Base-by-base conservation (phyloP, 306 rosid genomes). In the Hylodesmum podocarpum region DNA sequence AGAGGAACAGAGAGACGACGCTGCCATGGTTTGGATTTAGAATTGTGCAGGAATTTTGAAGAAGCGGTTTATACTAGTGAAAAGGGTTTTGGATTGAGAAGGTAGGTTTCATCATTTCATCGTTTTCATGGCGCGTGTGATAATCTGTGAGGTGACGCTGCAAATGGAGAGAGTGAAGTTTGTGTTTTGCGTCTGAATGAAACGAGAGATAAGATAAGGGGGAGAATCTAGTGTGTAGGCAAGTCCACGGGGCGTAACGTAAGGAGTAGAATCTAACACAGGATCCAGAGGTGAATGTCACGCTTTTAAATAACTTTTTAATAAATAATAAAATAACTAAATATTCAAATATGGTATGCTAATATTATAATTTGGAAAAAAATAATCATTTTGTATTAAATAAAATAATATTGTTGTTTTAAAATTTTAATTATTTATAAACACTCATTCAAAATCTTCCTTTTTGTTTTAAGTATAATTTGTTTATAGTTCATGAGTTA, bases 1-100 rank as follows among this genome's bases (percentile, higher is more conserved):
- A 73, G 85, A 71, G 82, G 93, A 78, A 86, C 71, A 76, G 85
- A 84, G 85, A 14, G 92, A 73, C 0, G 92, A 73, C 0, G 85
- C 46, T 47, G 87, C 87, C 98, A 93, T 90, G 53, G 22, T 70
- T 81, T 13, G 72, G 0, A n/a, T 11, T 74, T 13, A 55, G 27
- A 66, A 47, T 36, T 37, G 76, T 4, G 72, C 15, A 24, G 66
- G 64, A 2, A 37, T 41, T 0, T 46, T 51, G 46, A 29, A 80
- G 77, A 41, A 73, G 8, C 63, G 19, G 13, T 13, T 24, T 49
- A 28, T 6, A n/a, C n/a, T n/a, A 5, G 75, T 31, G 64, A n/a
- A n/a, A n/a, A 34, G 50, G 27, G 6, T 2, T 72, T 53, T 44
- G 46, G 5, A 43, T 18, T 53, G 55, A 21, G 34, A 59, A 70